Conservation (phyloP, 2,329 filamentous ascomycete species). For the Didymella glomerata region DNA sequence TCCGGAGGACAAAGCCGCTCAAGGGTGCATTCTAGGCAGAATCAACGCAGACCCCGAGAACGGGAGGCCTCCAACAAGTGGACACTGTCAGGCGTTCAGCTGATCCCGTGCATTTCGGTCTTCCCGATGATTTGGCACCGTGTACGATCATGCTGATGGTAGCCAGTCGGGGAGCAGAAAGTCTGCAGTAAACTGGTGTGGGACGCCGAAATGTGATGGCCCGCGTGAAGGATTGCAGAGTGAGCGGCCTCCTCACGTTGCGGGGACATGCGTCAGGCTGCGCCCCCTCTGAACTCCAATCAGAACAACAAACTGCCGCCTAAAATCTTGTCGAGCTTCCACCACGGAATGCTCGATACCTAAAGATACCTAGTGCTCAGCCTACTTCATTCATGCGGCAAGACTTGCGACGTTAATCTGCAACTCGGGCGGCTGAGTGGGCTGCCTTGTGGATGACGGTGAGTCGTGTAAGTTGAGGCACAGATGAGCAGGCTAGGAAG, state of each 20-base stretch:
- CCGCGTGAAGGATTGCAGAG: slow-evolving; percentile 7
- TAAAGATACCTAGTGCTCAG: slow-evolving; percentile 21
- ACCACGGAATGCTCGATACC: slow-evolving; percentile 16
- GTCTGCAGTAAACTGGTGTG: not conserved
- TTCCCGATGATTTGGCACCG: slow-evolving; percentile 3
- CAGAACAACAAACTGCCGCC: not conserved
- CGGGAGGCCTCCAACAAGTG: slow-evolving; percentile 15
- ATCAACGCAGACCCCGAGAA: not conserved
- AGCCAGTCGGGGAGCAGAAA: slow-evolving; percentile 4
- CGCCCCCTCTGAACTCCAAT: slow-evolving; percentile 1
- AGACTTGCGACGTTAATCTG: slow-evolving; percentile 19
- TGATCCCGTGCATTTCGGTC: not conserved
- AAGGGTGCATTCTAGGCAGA: not conserved
- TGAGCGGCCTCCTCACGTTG: not conserved
- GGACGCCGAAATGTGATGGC: not conserved
- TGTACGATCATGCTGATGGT: slow-evolving; percentile 10
- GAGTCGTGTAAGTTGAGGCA: slow-evolving; percentile 18
- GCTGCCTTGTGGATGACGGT: slow-evolving; percentile 22
- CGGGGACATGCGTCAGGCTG: slow-evolving; percentile 7
- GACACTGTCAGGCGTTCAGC: slow-evolving; percentile 4
- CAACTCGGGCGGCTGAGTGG: slow-evolving; percentile 22
- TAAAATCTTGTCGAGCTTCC: slow-evolving; percentile 7
- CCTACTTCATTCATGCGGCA: slow-evolving; percentile 22
- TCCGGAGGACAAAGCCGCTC: too few relatives aligned
- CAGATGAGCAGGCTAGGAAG: slow-evolving; percentile 16